Percentiles rank a stretch among this genome's conserved stretches.
Conservation (phyloP, 176 grass and related monocot species). For the Dactylis glomerata region DNA sequence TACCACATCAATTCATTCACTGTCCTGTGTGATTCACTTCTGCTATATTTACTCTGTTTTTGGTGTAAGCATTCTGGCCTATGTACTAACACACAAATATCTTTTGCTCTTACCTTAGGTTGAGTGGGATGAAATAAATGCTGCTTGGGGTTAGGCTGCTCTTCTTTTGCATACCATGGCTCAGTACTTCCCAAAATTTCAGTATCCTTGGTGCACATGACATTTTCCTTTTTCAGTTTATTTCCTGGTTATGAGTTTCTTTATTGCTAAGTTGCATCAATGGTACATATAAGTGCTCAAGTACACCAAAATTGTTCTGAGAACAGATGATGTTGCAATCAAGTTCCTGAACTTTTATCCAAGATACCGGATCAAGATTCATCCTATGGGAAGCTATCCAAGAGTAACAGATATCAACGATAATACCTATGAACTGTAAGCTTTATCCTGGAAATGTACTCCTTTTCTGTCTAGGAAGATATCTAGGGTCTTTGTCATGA, state of each 20-base stretch:
- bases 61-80: too few relatives aligned
- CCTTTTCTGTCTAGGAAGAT: slow-evolving; percentile 1
- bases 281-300: not conserved
- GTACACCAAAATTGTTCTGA: not conserved
- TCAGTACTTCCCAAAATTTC: slow-evolving; percentile 84
- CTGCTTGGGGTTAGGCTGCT: slow-evolving; percentile 95
- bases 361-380: slow-evolving; percentile 97
- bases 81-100: not conserved
- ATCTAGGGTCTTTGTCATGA: not conserved
- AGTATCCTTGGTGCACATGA: slow-evolving; percentile 34
- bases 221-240: not conserved
- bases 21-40: slow-evolving; percentile 3
- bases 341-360: slow-evolving; percentile 25
- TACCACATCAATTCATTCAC: slow-evolving; percentile 16
- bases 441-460: slow-evolving; percentile 4
- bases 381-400: slow-evolving; percentile 95
- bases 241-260: not conserved
- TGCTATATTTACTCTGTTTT: not conserved
- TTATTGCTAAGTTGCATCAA: not conserved
- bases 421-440: slow-evolving; percentile 96
- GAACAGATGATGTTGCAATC: not conserved
- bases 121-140: slow-evolving; percentile 99
- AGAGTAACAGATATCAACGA: slow-evolving; percentile 70
- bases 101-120: slow-evolving; percentile 44
- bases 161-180: slow-evolving; percentile 95